Base-by-base conservation (phyloP, 176 grass and related monocot genomes). In the Pontederia crassipes region DNA sequence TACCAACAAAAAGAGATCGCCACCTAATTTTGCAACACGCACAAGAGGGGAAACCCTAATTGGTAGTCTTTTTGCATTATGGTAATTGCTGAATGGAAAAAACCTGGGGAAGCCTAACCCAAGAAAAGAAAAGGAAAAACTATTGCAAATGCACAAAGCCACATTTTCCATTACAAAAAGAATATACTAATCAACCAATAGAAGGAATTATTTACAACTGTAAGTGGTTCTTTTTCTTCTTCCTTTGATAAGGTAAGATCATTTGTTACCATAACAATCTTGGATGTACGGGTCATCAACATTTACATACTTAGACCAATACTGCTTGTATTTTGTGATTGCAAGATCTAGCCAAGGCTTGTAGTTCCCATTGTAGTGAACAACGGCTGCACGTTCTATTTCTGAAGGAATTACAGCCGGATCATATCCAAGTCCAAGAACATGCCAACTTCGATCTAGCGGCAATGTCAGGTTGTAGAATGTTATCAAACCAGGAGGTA, bases 261-360 rank as follows among this genome's bases (percentile, higher is more conserved):
- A 83, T 65, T 78, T 48, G 48, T 83, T 80, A 24, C 66, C 66
- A 4, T 90, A 91, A 70, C 92, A 97, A 45, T 13, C 58, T 15
- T 55, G 79, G 63, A 97, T 79, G 45, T 97, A 69, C 0, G 76
- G 71, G 66, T 80, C 80, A 49, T 88, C 81, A 62, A 83, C 63
- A 68, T 86, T 75, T 24, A 98, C 81, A 78, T 78, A 78, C 77
- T 88, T 98, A 40, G 87, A 91, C 93, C 93, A 92, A 70, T 88
- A 91, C n/a, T 73, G 4, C 64, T 81, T 88, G 76, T 98, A 98
- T 79, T 91, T 92, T 12, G 76, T 77, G 71, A 98, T 76, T 15
- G 93, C 93, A 88, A 98, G 87, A 77, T 98, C 84, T 18, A 98
- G 68, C 93, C 93, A 98, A 12, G 93, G 87, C 70, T 92, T 98